phyloP scores from a whole-genome alignment of 768 basidiomycete species.

The Pisolithus marmoratus region DNA sequence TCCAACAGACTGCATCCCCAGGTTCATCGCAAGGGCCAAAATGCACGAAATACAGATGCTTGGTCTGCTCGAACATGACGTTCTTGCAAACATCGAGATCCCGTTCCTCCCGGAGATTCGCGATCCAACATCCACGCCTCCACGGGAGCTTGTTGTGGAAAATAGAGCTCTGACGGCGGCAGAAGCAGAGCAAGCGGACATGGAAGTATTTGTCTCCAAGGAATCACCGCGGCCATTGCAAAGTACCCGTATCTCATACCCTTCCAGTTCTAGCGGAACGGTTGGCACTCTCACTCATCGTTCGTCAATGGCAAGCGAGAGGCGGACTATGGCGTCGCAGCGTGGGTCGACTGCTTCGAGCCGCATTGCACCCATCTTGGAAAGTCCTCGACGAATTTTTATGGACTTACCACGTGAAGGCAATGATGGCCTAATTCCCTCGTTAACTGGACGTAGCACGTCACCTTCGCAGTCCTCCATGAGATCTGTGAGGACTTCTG shows the following conservation, averaged over 20 bases:
- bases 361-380: slow-evolving; percentile 62
- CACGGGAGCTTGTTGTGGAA: slow-evolving; percentile 30
- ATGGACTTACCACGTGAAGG: slow-evolving; percentile 48
- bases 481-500: slow-evolving; percentile 43
- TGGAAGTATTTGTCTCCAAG: slow-evolving; percentile 55
- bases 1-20: slow-evolving; percentile 23
- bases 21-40: slow-evolving; percentile 91
- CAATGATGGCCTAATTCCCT: slow-evolving; percentile 25
- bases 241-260: slow-evolving; percentile 33
- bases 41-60: slow-evolving; percentile 98
- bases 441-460: slow-evolving; percentile 43
- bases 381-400: slow-evolving; percentile 52
- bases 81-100: slow-evolving; percentile 83
- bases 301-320: slow-evolving; percentile 30
- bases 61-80: slow-evolving; percentile 85
- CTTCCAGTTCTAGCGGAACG: slow-evolving; percentile 36
- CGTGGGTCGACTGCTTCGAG: slow-evolving; percentile 44
- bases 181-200: slow-evolving; percentile 71
- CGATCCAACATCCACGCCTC: slow-evolving; percentile 27
- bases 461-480: slow-evolving; percentile 66
- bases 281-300: slow-evolving; percentile 31
- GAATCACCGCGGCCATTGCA: slow-evolving; percentile 31
- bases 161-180: slow-evolving; percentile 37
- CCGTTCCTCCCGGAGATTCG: slow-evolving; percentile 58
- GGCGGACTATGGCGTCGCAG: slow-evolving; percentile 36